Base-by-base conservation (phyloP, 306 rosid genomes). In the Erythrophleum fordii region DNA sequence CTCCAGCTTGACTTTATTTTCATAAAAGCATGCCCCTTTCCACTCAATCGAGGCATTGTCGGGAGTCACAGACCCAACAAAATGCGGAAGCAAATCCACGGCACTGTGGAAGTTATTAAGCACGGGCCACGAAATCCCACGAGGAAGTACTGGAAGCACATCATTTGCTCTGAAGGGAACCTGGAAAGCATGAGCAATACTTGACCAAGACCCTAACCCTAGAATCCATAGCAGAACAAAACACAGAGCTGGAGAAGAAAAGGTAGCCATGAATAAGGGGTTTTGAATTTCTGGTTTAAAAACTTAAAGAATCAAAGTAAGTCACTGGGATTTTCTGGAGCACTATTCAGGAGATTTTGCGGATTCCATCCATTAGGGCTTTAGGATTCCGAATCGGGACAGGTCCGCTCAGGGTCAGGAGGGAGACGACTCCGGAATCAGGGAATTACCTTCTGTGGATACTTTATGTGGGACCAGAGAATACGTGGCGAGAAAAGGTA, bases 121-220 rank as follows among this genome's bases (percentile, higher is more conserved):
- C 45, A 95, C 94, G 35, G 99, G 98, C 99, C 99, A 95, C 35
- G 99, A 91, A 10, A 95, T 85, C 68, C 87, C 87, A 23, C 62
- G 92, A 0, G 99, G 99, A 12, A 95, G 92, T 82, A 89, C 99
- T 14, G 99, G 98, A 79, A 93, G 94, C 77, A 91, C 89, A 69
- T 95, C 99, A 70, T 91, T 88, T 42, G 85, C 85, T 76, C 88
- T 84, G 75, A 95, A 87, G 41, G 99, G 98, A 0, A 93, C 84
- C 84, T 87, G 91, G 22, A 93, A 64, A 69, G 92, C 92, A 77
- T 72, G 37, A 41, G 81, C 78, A 10, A 74, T 72, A 64, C 12
- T 26, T 18, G 77, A 70, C 23, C 73, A 79, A 28, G 85, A 70
- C 9, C 66, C 82, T 26, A 80, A 69, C 34, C 85, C 84, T 26